Conservation (phyloP, 768 basidiomycete species). For the Fomitopsis pulvina region DNA sequence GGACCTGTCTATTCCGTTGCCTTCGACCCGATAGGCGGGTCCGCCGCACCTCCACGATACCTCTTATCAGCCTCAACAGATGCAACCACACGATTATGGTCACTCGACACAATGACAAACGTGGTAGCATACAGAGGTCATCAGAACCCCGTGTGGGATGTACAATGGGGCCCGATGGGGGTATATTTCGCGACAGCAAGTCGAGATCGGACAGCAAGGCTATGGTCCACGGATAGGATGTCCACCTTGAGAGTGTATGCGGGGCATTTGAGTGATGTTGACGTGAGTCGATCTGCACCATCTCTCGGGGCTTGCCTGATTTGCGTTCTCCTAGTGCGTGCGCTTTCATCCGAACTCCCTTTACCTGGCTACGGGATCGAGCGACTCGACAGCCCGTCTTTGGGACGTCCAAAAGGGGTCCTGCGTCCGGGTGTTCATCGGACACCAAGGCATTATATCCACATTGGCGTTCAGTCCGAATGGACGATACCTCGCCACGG, state of each 20-base stretch:
- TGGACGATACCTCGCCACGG: slow-evolving; percentile 88
- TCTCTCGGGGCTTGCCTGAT: not conserved
- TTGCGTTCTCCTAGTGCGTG: slow-evolving; percentile 56
- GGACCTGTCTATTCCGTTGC: slow-evolving; percentile 93
- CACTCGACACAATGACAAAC: slow-evolving; percentile 90
- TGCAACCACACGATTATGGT: slow-evolving; percentile 88
- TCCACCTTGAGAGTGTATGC: slow-evolving; percentile 87
- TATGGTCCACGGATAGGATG: slow-evolving; percentile 93
- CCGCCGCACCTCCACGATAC: slow-evolving; percentile 78
- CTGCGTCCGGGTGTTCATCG: slow-evolving; percentile 92
- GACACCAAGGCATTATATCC: slow-evolving; percentile 86
- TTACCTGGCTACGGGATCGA: slow-evolving; percentile 95
- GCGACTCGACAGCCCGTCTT: slow-evolving; percentile 90
- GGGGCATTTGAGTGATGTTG: slow-evolving; percentile 94
- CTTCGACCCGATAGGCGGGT: slow-evolving; percentile 88
- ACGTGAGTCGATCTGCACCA: slow-evolving; percentile 58
- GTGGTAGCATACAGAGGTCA: slow-evolving; percentile 93
- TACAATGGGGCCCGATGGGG: slow-evolving; percentile 97
- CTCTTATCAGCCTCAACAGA: slow-evolving; percentile 92
- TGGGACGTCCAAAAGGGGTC: slow-evolving; percentile 98
- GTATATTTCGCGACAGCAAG: slow-evolving; percentile 98
- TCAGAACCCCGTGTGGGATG: slow-evolving; percentile 97
- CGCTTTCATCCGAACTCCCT: slow-evolving; percentile 97
- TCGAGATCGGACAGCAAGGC: slow-evolving; percentile 86
- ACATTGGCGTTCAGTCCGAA: slow-evolving; percentile 88